These are phyloP conservation scores for Psilocybe sp. DNA, from an alignment of 768 basidiomycete species.

Conservation along the genomic window DNA sequence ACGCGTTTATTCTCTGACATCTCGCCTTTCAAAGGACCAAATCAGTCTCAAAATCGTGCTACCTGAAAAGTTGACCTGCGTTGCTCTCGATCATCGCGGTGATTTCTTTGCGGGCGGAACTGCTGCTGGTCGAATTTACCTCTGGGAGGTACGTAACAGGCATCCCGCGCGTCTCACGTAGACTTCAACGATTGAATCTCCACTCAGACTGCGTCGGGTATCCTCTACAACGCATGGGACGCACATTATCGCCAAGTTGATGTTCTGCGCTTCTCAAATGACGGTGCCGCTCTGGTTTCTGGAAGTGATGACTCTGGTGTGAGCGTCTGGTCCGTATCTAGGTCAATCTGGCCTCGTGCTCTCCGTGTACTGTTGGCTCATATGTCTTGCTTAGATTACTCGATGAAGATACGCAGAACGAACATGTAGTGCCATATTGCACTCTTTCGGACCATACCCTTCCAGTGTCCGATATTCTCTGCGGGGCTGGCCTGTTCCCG, in stretches of 20 bases:
- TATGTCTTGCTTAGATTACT: constrained; percentile 52
- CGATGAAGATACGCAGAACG: constrained; percentile 71
- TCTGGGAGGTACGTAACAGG: constrained; percentile 83
- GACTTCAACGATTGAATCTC: constrained; percentile 3
- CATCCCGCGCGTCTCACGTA: background rate
- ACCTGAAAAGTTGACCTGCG: constrained; percentile 84
- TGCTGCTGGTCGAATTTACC: constrained; percentile 80
- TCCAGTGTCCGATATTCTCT: constrained; percentile 76
- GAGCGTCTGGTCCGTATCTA: constrained; percentile 85
- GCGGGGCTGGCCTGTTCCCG: constrained; percentile 80
- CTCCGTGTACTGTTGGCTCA: constrained; percentile 10
- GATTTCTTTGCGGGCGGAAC: constrained; percentile 87
- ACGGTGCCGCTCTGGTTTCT: constrained; percentile 77
- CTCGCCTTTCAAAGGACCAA: constrained; percentile 67
- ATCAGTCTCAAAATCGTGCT: constrained; percentile 80
- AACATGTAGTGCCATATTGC: constrained; percentile 74
- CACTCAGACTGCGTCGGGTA: constrained; percentile 84
- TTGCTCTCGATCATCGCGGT: constrained; percentile 72
- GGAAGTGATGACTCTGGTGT: constrained; percentile 90
- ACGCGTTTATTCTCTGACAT: constrained; percentile 5
- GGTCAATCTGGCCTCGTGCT: constrained; percentile 47
- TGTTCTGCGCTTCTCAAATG: constrained; percentile 78
- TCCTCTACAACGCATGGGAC: constrained; percentile 88
- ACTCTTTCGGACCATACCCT: constrained; percentile 90
- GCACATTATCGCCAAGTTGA: constrained; percentile 92